Conservation (phyloP, 1,284 basidiomycete genomes). For the Melampsora larici-populina region DNA sequence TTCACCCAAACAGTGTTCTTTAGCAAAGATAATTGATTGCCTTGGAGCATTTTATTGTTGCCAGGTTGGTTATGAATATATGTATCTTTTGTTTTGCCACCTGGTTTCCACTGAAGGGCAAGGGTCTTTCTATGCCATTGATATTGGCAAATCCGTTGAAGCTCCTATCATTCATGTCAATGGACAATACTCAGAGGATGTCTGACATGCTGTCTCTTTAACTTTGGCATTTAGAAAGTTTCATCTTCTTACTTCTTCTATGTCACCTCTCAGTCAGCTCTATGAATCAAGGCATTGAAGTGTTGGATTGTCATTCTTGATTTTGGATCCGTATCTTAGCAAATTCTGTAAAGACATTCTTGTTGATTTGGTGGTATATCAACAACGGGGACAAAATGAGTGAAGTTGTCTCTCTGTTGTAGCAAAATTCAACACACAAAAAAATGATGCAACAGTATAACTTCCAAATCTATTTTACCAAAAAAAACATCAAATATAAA, state of each 20-base stretch:
- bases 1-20: background rate
- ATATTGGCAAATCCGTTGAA: constrained; percentile 83
- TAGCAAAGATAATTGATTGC: constrained; percentile 27
- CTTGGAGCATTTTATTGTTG: constrained; percentile 25
- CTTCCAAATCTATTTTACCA: background rate
- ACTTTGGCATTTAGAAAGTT: constrained; percentile 73
- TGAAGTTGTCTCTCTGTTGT: background rate
- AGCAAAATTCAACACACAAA: too few species aligned
- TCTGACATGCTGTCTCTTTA: constrained; percentile 70
- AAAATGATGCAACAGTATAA: background rate
- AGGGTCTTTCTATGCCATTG: constrained; percentile 81
- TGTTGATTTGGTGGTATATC: constrained; percentile 79
- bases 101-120: constrained; percentile 62
- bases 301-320: background rate
- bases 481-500: background rate
- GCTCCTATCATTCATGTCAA: constrained; percentile 87
- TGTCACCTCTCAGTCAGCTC: background rate
- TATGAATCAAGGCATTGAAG: background rate
- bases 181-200: constrained; percentile 76
- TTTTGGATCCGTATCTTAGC: constrained; percentile 9
- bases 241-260: background rate
- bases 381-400: constrained; percentile 77
- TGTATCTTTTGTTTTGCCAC: constrained; percentile 19
- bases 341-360: constrained; percentile 48
- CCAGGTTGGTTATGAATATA: constrained; percentile 27